Percentiles rank a stretch among this genome's conserved stretches.
Evolutionary conservation across 768 basidiomycete genomes (phyloP).

Genomic region (Austroboletus festivus): DNA sequence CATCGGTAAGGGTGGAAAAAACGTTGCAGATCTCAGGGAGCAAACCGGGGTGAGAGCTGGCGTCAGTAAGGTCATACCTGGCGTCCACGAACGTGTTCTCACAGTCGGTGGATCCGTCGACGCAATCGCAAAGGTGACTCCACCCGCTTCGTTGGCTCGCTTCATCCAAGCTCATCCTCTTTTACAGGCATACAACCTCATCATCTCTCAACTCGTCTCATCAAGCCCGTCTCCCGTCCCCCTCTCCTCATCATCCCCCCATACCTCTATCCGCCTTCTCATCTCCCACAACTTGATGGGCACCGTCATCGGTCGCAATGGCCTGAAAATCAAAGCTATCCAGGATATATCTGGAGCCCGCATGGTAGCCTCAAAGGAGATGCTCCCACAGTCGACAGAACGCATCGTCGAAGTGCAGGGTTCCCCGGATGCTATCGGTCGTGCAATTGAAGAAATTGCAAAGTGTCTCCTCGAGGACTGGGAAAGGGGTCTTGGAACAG

Average conservation of each 20-base stretch:
- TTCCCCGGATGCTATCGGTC: slow-evolving; percentile 85
- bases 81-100: slow-evolving; percentile 97
- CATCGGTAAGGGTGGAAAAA: slow-evolving; percentile 95
- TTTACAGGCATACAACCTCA: slow-evolving; percentile 86
- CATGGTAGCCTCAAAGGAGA: slow-evolving; percentile 98
- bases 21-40: slow-evolving; percentile 94
- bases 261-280: slow-evolving; percentile 92
- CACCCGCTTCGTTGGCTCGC: slow-evolving; percentile 33
- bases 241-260: slow-evolving; percentile 57
- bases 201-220: slow-evolving; percentile 85
- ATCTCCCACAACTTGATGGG: slow-evolving; percentile 99
- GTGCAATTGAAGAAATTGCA: slow-evolving; percentile 93
- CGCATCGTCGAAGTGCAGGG: slow-evolving; percentile 98
- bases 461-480: slow-evolving; percentile 95
- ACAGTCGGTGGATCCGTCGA: slow-evolving; percentile 91
- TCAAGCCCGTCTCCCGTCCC: slow-evolving; percentile 72
- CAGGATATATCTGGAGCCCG: slow-evolving; percentile 94
- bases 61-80: slow-evolving; percentile 96
- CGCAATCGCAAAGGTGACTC: slow-evolving; percentile 90
- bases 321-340: slow-evolving; percentile 98
- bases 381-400: slow-evolving; percentile 98
- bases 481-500: slow-evolving; percentile 91
- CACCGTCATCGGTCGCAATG: slow-evolving; percentile 93
- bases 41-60: slow-evolving; percentile 97
- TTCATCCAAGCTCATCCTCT: slow-evolving; percentile 10